phyloP scores from a whole-genome alignment of 345 rosid genomes.

The Pelargonium nanum region DNA sequence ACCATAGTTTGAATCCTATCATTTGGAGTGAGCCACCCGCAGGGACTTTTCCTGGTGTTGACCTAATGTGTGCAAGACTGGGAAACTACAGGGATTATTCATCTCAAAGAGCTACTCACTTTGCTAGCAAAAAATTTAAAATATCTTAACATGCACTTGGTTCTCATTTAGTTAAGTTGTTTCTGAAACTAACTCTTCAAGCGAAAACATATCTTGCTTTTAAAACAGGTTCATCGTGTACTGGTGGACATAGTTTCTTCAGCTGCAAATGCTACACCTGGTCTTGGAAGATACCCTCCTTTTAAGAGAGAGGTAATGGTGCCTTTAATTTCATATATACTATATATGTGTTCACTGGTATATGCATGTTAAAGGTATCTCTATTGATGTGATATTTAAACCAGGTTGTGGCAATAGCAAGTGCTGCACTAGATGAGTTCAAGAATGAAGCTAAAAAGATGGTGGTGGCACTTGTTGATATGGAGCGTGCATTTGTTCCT shows the following conservation, averaged over 20 bases:
- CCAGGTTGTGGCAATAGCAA: constrained; percentile 87
- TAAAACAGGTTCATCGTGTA: constrained; percentile 78
- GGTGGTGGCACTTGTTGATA: constrained; percentile 96
- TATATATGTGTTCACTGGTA: not conserved
- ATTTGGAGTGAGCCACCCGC: not conserved
- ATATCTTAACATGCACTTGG: not conserved
- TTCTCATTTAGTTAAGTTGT: not conserved
- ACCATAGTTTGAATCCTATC: not conserved
- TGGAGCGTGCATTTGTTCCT: constrained; percentile 99
- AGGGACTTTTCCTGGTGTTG: not conserved
- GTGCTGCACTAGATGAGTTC: constrained; percentile 82
- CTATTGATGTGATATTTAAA: constrained; percentile 9
- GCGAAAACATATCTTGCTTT: constrained; percentile 6
- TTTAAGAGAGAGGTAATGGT: constrained; percentile 81
- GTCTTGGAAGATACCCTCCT: constrained; percentile 97
- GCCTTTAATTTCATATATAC: constrained; percentile 2
- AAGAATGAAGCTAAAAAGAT: constrained; percentile 88
- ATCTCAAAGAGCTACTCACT: not conserved
- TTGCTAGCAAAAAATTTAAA: not conserved
- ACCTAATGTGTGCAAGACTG: not conserved
- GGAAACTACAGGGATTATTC: not conserved
- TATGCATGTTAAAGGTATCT: not conserved
- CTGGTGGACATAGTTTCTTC: constrained; percentile 82
- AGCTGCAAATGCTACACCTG: constrained; percentile 89
- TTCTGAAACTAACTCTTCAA: constrained; percentile 2